Evolutionary conservation across 352 stramenopile species (phyloP), one percentile per base, ranked within the genome.

Genomic region (Globisporangium cystogenes): DNA sequence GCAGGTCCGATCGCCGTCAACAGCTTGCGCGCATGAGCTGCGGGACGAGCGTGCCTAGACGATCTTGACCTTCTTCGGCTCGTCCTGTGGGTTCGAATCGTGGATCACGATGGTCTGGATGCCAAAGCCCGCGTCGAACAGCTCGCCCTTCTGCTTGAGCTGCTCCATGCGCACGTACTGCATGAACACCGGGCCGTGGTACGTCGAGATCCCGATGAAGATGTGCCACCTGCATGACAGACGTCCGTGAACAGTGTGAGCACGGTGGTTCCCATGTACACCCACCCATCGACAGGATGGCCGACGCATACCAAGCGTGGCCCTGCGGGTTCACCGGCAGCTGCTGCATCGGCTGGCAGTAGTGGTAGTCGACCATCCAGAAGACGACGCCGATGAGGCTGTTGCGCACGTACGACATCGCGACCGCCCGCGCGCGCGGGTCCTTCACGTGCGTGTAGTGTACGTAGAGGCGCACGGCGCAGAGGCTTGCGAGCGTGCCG

Each of bases 281-380:
- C 4, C 12, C 12, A 41, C 4, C 8, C 6, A n/a, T 5, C 18
- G 18, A 41, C 7, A 1, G 18, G 6, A 6, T 41, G 36, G 15
- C 18, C 36, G 36, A 41, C n/a, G 40, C 64, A 50, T 68, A 83
- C 82, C 76, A 93, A 24, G 80, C 82, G 60, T 93, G 82, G 27
- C 78, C 82, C 51, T 93, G 82, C 1, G 80, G 72, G 57, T 93
- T 93, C 21, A 91, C 56, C 2, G 76, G 81, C 24, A 91, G 64
- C 51, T 64, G 62, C 14, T 61, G 62, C 53, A 89, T 57, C 12
- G 65, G 52, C 44, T 78, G 59, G 46, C 82, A 93, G 61, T 83
- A 86, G 57, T 93, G 82, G 45, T 91, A 93, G 62, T 93, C 82
- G 51, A 93, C 48, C 12, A 93, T 53, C 82, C 82, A 93, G 44